These are phyloP conservation scores for Magnusiomyces suaveolens DNA, from an alignment of 1,139 yeast genomes.

Conservation along the genomic window DNA sequence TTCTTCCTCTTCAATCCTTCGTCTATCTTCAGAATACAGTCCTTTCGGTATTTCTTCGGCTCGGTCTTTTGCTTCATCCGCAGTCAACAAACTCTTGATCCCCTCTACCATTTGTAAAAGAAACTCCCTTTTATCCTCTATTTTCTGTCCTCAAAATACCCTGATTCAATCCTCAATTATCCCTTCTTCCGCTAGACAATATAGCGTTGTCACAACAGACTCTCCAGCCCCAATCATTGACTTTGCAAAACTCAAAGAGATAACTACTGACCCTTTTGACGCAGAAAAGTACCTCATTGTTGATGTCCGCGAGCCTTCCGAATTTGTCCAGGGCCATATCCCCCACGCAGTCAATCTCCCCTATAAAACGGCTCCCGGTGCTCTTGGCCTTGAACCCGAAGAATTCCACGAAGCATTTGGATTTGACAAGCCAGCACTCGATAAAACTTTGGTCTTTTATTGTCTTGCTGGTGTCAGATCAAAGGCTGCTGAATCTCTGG, in stretches of 20 bases:
- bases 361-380: constrained; percentile 88
- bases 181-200: constrained; percentile 14
- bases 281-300: constrained; percentile 56
- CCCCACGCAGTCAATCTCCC: constrained; percentile 86
- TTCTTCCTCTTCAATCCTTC: neutral
- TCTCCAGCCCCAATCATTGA: constrained; percentile 44
- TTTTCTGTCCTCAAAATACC: neutral
- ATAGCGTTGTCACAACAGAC: constrained; percentile 28
- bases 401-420: constrained; percentile 78
- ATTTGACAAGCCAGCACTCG: constrained; percentile 64
- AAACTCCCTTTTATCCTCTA: neutral
- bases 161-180: neutral
- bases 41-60: neutral
- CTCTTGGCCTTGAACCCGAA: constrained; percentile 65
- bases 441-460: constrained; percentile 74
- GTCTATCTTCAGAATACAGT: neutral
- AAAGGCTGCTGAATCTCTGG: constrained; percentile 83
- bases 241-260: constrained; percentile 47
- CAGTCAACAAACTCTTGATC: neutral
- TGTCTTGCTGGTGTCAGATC: constrained; percentile 92
- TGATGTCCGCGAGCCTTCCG: constrained; percentile 90
- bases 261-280: no score
- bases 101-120: neutral
- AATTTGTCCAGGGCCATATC: constrained; percentile 58
- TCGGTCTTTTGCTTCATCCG: neutral